Percentiles rank a stretch among this genome's conserved stretches.
phyloP scores from a whole-genome alignment of 2,329 filamentous ascomycete species.

The Claviceps fusiformis region DNA sequence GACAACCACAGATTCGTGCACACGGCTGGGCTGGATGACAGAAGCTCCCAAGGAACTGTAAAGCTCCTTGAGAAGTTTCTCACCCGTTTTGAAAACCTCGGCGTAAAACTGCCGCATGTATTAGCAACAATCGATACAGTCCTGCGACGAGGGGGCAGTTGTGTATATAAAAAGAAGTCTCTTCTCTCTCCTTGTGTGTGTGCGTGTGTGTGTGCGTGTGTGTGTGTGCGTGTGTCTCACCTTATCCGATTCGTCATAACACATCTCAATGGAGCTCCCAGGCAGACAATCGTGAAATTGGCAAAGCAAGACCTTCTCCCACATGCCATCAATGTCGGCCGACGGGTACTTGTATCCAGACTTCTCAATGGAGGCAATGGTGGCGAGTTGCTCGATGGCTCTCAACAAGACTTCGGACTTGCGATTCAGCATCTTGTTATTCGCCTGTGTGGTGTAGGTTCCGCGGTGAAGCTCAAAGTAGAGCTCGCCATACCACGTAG shows the following conservation, averaged over 20 bases:
- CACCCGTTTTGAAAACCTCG: conserved; percentile 64
- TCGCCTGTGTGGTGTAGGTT: conserved; percentile 93
- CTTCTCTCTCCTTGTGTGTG: too few species aligned
- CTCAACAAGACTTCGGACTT: conserved; percentile 73
- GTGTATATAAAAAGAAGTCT: too few species aligned
- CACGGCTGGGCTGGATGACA: conserved; percentile 23
- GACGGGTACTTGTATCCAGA: conserved; percentile 80
- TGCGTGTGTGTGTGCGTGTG: too few species aligned
- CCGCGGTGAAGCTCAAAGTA: conserved; percentile 97
- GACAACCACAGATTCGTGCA: conserved; percentile 46
- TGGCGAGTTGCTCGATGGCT: conserved; percentile 78
- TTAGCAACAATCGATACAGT: conserved; percentile 11
- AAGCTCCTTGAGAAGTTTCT: conserved; percentile 57
- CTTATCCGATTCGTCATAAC: conserved; percentile 88
- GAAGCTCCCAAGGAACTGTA: conserved; percentile 53
- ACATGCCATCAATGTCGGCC: conserved; percentile 86
- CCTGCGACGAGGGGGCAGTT: background rate
- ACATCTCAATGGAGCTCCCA: conserved; percentile 93
- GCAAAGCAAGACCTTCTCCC: conserved; percentile 81
- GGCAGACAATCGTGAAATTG: conserved; percentile 98
- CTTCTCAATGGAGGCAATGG: conserved; percentile 64
- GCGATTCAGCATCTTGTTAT: conserved; percentile 93
- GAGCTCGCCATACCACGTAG: conserved; percentile 95
- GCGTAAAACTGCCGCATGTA: conserved; percentile 52
- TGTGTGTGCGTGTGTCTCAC: conserved; percentile 21